phyloP scores from a whole-genome alignment of 2,329 filamentous ascomycete species.

The Metarhizium anisopliae region DNA sequence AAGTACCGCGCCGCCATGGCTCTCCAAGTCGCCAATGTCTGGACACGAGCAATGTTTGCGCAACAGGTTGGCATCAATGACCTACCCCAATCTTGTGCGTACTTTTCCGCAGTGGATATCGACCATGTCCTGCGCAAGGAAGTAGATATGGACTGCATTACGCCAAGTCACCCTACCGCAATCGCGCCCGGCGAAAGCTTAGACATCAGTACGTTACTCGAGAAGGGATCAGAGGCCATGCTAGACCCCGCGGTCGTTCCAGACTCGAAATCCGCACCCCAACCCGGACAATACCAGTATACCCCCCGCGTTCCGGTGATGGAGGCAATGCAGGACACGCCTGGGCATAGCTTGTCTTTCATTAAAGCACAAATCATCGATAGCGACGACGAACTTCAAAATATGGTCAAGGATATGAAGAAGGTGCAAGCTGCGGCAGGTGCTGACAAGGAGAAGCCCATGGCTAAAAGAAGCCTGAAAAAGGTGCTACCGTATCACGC shows the following conservation, averaged over 20 bases:
- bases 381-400: conserved; percentile 62
- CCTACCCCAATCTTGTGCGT: conserved; percentile 86
- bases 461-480: conserved; percentile 18
- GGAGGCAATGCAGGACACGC: conserved; percentile 51
- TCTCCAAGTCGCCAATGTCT: conserved; percentile 85
- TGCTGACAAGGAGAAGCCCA: conserved; percentile 14
- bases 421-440: conserved; percentile 20
- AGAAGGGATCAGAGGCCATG: conserved; percentile 57
- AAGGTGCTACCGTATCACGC: conserved; percentile 28
- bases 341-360: conserved; percentile 47
- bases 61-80: conserved; percentile 96
- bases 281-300: conserved; percentile 57
- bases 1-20: conserved; percentile 88
- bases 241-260: conserved; percentile 60
- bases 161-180: conserved; percentile 68
- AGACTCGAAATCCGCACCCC: conserved; percentile 39
- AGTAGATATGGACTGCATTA: conserved; percentile 95
- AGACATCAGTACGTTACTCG: conserved; percentile 71
- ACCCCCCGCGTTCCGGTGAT: conserved; percentile 69
- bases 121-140: conserved; percentile 95
- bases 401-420: conserved; percentile 56
- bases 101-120: conserved; percentile 91
- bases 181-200: conserved; percentile 82
- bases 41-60: conserved; percentile 95
- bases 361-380: conserved; percentile 77